These are phyloP conservation scores for Beauveria australis DNA, from an alignment of 2,329 filamentous ascomycete species.

Conservation along the genomic window DNA sequence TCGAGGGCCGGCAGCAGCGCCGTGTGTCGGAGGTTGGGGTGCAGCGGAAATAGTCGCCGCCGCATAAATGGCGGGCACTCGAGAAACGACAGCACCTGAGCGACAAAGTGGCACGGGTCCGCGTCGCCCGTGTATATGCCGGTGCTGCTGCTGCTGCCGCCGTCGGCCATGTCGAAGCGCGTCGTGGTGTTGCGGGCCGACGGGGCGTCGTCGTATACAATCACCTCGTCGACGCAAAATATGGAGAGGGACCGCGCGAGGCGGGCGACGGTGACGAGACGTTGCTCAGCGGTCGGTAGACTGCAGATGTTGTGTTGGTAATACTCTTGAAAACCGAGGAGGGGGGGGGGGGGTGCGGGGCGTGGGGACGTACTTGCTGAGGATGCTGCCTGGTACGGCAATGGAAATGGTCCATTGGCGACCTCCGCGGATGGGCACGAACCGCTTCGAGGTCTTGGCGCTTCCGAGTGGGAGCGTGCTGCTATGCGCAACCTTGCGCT, in stretches of 20 bases:
- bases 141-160: too few relatives aligned
- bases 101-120: slow-evolving; percentile 72
- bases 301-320: slow-evolving; percentile 30
- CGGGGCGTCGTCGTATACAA: slow-evolving; percentile 68
- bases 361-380: slow-evolving; percentile 54
- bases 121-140: slow-evolving; percentile 55
- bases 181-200: slow-evolving; percentile 35
- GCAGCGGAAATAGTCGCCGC: slow-evolving; percentile 65
- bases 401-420: slow-evolving; percentile 11
- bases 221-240: slow-evolving; percentile 76
- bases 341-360: too few relatives aligned
- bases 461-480: background rate
- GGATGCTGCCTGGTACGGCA: slow-evolving; percentile 62
- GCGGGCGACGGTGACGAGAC: slow-evolving; percentile 63
- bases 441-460: background rate
- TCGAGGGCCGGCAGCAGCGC: slow-evolving; percentile 70
- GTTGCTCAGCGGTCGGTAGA: slow-evolving; percentile 64
- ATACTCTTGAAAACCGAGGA: background rate
- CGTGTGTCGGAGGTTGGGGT: slow-evolving; percentile 67
- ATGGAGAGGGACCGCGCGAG: slow-evolving; percentile 75
- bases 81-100: slow-evolving; percentile 71
- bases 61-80: slow-evolving; percentile 80
- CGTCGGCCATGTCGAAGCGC: slow-evolving; percentile 17
- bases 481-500: slow-evolving; percentile 2
- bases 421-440: background rate